Conservation (phyloP, 2,329 filamentous ascomycete species). For the Penicillium psychrosexuale region DNA sequence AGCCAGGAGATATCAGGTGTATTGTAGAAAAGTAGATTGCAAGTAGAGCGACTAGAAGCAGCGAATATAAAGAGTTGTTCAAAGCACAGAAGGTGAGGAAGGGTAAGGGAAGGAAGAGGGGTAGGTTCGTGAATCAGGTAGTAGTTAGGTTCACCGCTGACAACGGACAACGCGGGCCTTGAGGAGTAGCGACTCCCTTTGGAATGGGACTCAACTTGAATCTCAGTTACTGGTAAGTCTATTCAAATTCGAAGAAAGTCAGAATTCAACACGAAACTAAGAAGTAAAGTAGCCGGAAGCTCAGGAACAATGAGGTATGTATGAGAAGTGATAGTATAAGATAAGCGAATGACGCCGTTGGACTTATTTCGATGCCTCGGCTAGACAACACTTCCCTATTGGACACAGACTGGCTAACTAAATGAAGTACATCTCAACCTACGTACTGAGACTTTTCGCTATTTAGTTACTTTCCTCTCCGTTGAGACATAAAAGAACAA, state of each 20-base stretch:
- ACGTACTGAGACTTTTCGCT: background rate
- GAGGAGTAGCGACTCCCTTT: background rate
- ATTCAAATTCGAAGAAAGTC: background rate
- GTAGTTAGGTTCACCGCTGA: conserved; percentile 17
- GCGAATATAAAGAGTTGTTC: background rate
- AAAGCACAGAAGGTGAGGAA: conserved; percentile 1
- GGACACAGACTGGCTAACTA: background rate
- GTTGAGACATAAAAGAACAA: background rate
- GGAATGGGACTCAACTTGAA: background rate
- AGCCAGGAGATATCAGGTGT: background rate
- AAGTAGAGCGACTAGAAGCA: background rate
- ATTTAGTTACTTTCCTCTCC: background rate
- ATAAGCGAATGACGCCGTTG: conserved; percentile 5
- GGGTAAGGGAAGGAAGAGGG: conserved; percentile 22
- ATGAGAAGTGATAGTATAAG: conserved; percentile 7
- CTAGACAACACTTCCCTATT: background rate
- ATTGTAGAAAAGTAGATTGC: background rate
- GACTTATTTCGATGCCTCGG: background rate
- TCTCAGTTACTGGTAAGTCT: background rate
- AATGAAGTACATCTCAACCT: background rate
- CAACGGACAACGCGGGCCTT: background rate
- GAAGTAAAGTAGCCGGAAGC: background rate
- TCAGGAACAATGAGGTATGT: conserved; percentile 10
- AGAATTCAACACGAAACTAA: background rate
- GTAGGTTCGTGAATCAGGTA: conserved; percentile 27